phyloP scores from a whole-genome alignment of 1,284 basidiomycete species.

The Sporisorium graminicola region DNA sequence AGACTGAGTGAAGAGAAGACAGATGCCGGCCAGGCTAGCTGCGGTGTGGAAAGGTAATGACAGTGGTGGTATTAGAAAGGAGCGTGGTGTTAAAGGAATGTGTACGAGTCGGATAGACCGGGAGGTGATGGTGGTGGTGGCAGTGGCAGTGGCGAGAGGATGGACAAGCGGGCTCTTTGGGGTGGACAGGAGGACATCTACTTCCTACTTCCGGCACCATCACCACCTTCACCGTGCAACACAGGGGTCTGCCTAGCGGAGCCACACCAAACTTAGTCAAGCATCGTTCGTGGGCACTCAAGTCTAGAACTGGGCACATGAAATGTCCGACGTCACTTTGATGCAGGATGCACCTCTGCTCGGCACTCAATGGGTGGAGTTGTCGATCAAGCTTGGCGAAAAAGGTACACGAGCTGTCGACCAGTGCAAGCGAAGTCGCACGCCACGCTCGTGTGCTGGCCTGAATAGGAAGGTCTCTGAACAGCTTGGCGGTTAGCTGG shows the following conservation, averaged over 20 bases:
- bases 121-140: slow-evolving; percentile 11
- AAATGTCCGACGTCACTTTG: too few relatives aligned
- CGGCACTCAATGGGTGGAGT: too few relatives aligned
- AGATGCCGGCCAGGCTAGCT: not conserved
- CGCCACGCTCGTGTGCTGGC: slow-evolving; percentile 8
- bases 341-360: too few relatives aligned
- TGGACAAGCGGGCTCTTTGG: not conserved
- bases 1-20: not conserved
- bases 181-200: not conserved
- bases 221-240: slow-evolving; percentile 5
- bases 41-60: not conserved
- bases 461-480: slow-evolving; percentile 18
- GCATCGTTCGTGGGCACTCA: too few relatives aligned
- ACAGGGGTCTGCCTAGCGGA: not conserved
- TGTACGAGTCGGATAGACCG: slow-evolving; percentile 15
- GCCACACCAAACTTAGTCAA: not conserved
- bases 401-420: slow-evolving; percentile 26
- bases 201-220: not conserved
- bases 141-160: not conserved
- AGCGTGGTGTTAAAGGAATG: slow-evolving; percentile 13
- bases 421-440: slow-evolving; percentile 22
- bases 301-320: not conserved
- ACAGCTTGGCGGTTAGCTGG: not conserved
- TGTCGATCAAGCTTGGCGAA: not conserved
- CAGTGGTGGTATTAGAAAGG: not conserved